Evolutionary conservation across 1,139 yeast species (phyloP).

Genomic region (Saccharomyces pastorianus): DNA sequence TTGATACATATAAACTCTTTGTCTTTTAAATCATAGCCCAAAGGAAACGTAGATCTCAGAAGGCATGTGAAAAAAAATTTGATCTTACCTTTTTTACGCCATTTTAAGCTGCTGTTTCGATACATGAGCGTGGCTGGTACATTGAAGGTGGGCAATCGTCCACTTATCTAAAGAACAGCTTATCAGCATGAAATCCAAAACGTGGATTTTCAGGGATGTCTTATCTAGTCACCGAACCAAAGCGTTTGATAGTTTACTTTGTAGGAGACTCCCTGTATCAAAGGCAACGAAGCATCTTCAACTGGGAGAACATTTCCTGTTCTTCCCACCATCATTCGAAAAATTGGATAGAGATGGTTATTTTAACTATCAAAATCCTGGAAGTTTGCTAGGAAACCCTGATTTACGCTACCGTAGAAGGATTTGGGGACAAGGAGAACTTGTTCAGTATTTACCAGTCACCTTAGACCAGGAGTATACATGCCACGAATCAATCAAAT

Average conservation of each 20-base stretch:
- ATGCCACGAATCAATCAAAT: constrained; percentile 42
- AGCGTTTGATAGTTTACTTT: neutral
- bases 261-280: neutral
- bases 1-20: neutral
- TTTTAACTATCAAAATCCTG: constrained; percentile 73
- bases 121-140: neutral
- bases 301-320: constrained; percentile 59
- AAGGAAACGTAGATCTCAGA: neutral
- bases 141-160: neutral
- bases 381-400: constrained; percentile 8
- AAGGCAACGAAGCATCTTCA: neutral
- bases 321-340: constrained; percentile 49
- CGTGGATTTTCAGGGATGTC: neutral
- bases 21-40: neutral
- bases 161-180: no score
- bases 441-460: constrained; percentile 33
- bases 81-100: neutral
- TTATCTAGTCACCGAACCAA: neutral
- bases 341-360: constrained; percentile 67
- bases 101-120: neutral
- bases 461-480: constrained; percentile 31
- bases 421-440: constrained; percentile 74
- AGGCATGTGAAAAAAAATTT: neutral
- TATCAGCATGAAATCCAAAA: neutral
- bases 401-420: constrained; percentile 43